Base-by-base conservation (phyloP, 148 eudicot genomes). In the Diospyros lotus region DNA sequence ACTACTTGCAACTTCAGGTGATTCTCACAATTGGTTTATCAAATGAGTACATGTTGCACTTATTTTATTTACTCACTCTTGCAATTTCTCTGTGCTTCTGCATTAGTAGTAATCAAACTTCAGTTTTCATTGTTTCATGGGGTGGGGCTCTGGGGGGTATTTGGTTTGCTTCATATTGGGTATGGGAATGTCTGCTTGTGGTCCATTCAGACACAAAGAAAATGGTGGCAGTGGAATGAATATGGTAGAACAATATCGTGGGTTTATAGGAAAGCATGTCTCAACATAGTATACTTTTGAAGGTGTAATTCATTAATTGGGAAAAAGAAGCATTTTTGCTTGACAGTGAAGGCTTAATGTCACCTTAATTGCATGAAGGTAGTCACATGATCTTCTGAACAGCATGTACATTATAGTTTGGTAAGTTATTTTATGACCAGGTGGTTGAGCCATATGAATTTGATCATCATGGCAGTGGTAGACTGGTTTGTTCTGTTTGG, bases 1-100 rank as follows among this genome's bases (percentile, higher is more conserved):
- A 71, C 83, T 96, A 52, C 87, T 96, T 72, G 98, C 88, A 63
- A 96, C 98, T 72, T 92, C 97, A 75, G 99, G 99, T 89, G 68
- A 76, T 69, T 43, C 14, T 14, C 63, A 72, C 5, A 18, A 11
- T 8, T 67, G 52, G 43, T 64, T 41, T 38, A 8, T 6, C 44
- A 17, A 58, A 43, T 2, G 9, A 14, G 10, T 18, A 58, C n/a
- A 53, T 41, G 54, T 38, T 69, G 40, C 53, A 42, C 63, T 77
- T 52, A 50, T n/a, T 15, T 28, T 18, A 40, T 28, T 45, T 48
- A 40, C 13, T 41, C 52, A 10, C 56, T 11, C 39, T 69, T 69
- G n/a, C n/a, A n/a, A n/a, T n/a, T 53, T 11, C n/a, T 46, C 11
- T 51, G 4, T 2, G 13, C 28, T 6, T 14, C 17, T 52, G 43